phyloP scores from a whole-genome alignment of 768 basidiomycete species.

The Leucosporidium scottii region DNA sequence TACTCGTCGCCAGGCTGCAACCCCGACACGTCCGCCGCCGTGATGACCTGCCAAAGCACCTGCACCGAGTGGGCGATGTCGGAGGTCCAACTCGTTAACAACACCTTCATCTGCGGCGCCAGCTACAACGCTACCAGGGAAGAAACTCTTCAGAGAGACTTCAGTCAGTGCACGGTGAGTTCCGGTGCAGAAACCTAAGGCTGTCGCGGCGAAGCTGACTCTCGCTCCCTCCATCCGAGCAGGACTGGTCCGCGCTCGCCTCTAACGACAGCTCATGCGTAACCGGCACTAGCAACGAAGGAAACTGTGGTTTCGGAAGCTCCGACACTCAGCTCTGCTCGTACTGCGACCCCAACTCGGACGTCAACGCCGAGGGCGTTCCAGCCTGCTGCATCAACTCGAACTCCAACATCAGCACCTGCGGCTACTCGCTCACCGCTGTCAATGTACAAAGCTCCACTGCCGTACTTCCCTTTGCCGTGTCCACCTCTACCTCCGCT shows the following conservation, averaged over 20 bases:
- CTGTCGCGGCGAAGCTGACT: background rate
- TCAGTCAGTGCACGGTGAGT: background rate
- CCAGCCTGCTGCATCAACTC: background rate
- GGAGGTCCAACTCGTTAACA: background rate
- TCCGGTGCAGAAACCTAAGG: background rate
- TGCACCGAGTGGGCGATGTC: background rate
- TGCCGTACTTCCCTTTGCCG: background rate
- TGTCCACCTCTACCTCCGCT: background rate
- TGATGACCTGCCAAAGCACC: background rate
- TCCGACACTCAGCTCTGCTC: background rate
- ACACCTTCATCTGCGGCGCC: conserved; percentile 1
- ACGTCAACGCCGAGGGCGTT: background rate
- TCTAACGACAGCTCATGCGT: background rate
- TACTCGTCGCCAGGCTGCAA: background rate
- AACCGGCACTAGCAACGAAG: background rate
- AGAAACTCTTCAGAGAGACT: background rate
- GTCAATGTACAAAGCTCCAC: background rate
- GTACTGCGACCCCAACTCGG: background rate
- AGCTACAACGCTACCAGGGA: background rate
- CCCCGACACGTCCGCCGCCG: background rate
- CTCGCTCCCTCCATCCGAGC: background rate
- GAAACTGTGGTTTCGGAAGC: background rate
- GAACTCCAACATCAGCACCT: background rate
- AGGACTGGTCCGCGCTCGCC: background rate
- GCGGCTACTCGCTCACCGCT: background rate